Evolutionary conservation across 1,284 basidiomycete genomes (phyloP), one percentile per base, ranked within the genome.

Genomic region (Fomitopsis schrenkii): DNA sequence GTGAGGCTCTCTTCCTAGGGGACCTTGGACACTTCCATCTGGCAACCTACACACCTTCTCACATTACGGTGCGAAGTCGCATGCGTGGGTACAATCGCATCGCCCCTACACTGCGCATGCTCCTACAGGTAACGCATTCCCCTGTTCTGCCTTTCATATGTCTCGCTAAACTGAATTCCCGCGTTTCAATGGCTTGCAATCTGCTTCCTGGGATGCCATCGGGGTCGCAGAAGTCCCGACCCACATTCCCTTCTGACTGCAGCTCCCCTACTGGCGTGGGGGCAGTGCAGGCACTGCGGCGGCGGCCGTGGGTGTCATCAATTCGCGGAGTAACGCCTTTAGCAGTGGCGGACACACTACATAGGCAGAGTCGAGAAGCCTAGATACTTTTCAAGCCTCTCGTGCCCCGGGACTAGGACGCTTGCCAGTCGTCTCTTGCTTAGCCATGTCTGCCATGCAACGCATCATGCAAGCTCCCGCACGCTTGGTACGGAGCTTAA

Each of bases 401-500:
- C 58, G 41, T 17, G 57, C 38, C 45, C 45, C 28, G 48, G 48
- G 28, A n/a, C 30, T 26, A 53, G 33, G 30, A 38, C 58, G 45
- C 45, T 36, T 42, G 44, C 22, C 41, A 26, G n/a, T 45, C 35
- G 35, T 56, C 15, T 44, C 22, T 40, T 38, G 35, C 17, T 22
- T 35, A 33, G 38, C 28, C 5, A 60, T 60, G 59, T 56, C 59
- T 12, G 17, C 59, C 5, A 44, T 61, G 8, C 55, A 58, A 26
- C 55, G 59, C 26, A 45, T 61, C 26, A 42, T 61, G 12, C 48
- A 41, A 36, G 60, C 52, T n/a, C 57, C 60, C 5, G 36, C 41
- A 46, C 59, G 59, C 36, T 41, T 61, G 54, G 22, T 61, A n/a
- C 59, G 55, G 30, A 45, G 48, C 19, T 56, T 60, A 17, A 56